A percentile compares a stretch with the other conserved stretches of the same genome.
phyloP scores from a whole-genome alignment of 2,329 filamentous ascomycete species.

The Aspergillus pseudoviridinutans region DNA sequence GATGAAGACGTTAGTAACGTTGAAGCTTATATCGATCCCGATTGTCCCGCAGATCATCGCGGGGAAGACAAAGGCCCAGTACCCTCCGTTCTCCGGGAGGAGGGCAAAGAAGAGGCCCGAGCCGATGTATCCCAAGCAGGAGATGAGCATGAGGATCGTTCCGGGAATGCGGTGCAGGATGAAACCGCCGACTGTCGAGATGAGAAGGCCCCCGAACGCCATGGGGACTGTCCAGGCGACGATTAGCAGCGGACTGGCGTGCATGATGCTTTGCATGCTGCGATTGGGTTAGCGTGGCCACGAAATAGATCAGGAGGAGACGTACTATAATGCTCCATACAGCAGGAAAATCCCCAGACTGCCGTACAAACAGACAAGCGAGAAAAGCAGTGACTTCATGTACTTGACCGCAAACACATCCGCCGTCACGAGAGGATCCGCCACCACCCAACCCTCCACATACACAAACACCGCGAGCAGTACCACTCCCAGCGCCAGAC shows the following conservation, averaged over 20 bases:
- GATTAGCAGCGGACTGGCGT: conserved; percentile 57
- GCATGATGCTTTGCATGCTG: conserved; percentile 59
- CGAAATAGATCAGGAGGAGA: not conserved
- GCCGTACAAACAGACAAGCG: conserved; percentile 65
- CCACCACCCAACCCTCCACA: conserved; percentile 67
- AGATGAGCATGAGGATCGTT: conserved; percentile 59
- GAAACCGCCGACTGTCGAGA: conserved; percentile 60
- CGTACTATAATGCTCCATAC: conserved; percentile 66
- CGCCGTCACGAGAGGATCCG: conserved; percentile 64
- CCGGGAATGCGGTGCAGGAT: conserved; percentile 65
- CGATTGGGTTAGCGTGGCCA: not conserved
- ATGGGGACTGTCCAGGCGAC: conserved; percentile 68
- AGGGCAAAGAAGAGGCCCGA: conserved; percentile 61
- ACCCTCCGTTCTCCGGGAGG: conserved; percentile 54
- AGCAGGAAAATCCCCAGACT: conserved; percentile 65
- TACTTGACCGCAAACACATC: conserved; percentile 67
- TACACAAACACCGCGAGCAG: conserved; percentile 61
- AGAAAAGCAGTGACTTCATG: conserved; percentile 60
- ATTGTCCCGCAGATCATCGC: conserved; percentile 60
- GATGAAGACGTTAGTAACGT: conserved; percentile 72
- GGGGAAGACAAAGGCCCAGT: conserved; percentile 74
- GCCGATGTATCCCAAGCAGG: conserved; percentile 56
- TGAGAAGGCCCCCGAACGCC: conserved; percentile 62
- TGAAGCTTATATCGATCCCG: conserved; percentile 72
- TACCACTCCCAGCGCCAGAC: conserved; percentile 60